A percentile compares a stretch with the other conserved stretches of the same genome.
Evolutionary conservation across 2,329 filamentous ascomycete species (phyloP).

Genomic region (Trichocomaceae sp.): DNA sequence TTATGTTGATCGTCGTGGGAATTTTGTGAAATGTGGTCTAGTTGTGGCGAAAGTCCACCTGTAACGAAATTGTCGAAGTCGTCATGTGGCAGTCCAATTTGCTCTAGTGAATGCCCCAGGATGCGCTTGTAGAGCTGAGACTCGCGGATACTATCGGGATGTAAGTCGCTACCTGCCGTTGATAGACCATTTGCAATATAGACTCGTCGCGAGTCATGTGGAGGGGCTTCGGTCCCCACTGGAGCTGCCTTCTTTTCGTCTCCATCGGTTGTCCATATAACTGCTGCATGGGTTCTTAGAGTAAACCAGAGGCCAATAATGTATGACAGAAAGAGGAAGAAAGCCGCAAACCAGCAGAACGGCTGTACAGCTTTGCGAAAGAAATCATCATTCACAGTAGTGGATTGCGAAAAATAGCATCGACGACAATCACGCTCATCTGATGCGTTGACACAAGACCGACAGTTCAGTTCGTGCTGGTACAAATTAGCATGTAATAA

Average conservation of each 20-base stretch:
- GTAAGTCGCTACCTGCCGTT: conserved; percentile 29
- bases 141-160: conserved; percentile 68
- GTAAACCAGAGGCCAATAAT: conserved; percentile 93
- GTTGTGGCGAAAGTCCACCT: conserved; percentile 51
- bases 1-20: conserved; percentile 33
- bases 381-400: conserved; percentile 78
- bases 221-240: conserved; percentile 23
- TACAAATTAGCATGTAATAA: conserved; percentile 22
- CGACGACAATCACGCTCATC: conserved; percentile 66
- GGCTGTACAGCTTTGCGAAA: conserved; percentile 85
- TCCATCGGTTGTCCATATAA: conserved; percentile 86
- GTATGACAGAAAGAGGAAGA: conserved; percentile 85
- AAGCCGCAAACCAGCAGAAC: conserved; percentile 83
- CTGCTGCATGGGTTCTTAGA: conserved; percentile 85
- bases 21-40: conserved; percentile 65
- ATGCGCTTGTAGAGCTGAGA: conserved; percentile 90
- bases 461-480: conserved; percentile 84
- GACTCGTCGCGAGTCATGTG: conserved; percentile 31
- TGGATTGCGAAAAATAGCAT: conserved; percentile 87
- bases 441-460: conserved; percentile 52
- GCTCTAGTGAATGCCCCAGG: conserved; percentile 78
- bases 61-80: conserved; percentile 20
- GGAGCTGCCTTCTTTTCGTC: conserved; percentile 63
- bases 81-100: conserved; percentile 59
- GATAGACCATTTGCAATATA: conserved; percentile 26